Conservation (phyloP, 2,329 filamentous ascomycete species). For the Podosphaera fusca region DNA sequence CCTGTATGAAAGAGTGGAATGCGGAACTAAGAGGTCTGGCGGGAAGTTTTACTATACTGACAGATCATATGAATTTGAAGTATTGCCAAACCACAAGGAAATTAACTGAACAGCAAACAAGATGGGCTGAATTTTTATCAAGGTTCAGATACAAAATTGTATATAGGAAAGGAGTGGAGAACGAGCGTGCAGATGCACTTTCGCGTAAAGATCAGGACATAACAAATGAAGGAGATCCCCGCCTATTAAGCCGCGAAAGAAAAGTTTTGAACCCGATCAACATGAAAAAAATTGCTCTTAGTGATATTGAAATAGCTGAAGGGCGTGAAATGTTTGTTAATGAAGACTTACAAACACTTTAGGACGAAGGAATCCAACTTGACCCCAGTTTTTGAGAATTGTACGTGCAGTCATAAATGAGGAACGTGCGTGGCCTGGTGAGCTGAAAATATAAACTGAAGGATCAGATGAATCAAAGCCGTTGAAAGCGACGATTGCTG, state of each 20-base stretch:
- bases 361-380: not conserved
- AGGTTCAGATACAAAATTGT: not conserved
- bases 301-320: not conserved
- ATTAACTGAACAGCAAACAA: not conserved
- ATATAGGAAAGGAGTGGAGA: constrained; percentile 1
- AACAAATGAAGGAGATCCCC: not conserved
- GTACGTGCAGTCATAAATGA: not conserved
- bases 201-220: not conserved
- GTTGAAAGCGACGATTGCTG: not conserved
- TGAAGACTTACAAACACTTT: not conserved
- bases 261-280: not conserved
- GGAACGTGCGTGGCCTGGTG: not conserved
- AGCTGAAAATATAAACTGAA: not conserved
- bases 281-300: not conserved
- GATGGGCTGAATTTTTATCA: not conserved
- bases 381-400: not conserved
- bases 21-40: not conserved
- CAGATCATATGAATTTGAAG: not conserved
- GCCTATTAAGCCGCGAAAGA: not conserved
- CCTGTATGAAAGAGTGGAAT: not conserved
- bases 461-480: not conserved
- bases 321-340: not conserved
- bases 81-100: not conserved
- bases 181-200: not conserved
- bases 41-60: not conserved